Conservation (phyloP, 768 basidiomycete genomes). For the Lentinula detonsa region DNA sequence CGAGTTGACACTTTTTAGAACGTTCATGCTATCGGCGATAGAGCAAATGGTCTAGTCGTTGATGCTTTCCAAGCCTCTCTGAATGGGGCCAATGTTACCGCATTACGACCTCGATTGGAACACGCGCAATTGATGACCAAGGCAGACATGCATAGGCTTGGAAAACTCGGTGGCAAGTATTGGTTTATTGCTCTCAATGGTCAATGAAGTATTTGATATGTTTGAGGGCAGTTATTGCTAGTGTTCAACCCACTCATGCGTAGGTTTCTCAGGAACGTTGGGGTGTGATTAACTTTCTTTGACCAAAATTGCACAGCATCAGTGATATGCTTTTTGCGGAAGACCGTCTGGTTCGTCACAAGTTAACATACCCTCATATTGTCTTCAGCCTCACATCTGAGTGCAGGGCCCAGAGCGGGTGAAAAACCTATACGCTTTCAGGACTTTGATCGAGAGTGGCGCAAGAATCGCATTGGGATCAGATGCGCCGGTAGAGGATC, state of each 20-base stretch:
- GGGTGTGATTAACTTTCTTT: background rate
- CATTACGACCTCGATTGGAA: constrained; percentile 75
- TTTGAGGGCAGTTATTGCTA: constrained; percentile 66
- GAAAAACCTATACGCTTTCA: constrained; percentile 84
- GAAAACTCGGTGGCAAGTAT: constrained; percentile 66
- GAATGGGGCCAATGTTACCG: constrained; percentile 52
- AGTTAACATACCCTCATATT: background rate
- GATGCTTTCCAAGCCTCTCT: constrained; percentile 76
- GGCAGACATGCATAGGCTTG: constrained; percentile 73
- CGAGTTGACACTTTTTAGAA: constrained; percentile 42
- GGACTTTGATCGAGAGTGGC: constrained; percentile 57
- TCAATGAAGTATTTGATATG: background rate
- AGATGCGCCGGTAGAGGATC: constrained; percentile 84
- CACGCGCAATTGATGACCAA: constrained; percentile 84
- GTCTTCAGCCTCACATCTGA: background rate
- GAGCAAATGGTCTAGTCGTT: constrained; percentile 78
- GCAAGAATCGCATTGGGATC: constrained; percentile 76
- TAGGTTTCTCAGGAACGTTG: constrained; percentile 31
- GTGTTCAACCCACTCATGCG: constrained; percentile 87
- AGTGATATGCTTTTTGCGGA: constrained; percentile 92
- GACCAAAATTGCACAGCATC: constrained; percentile 34
- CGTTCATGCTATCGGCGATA: constrained; percentile 83
- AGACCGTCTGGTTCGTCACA: constrained; percentile 57
- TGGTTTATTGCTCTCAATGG: background rate
- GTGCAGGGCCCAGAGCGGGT: constrained; percentile 75